phyloP scores from a whole-genome alignment of 345 rosid species.

The Lepidium aucheri region DNA sequence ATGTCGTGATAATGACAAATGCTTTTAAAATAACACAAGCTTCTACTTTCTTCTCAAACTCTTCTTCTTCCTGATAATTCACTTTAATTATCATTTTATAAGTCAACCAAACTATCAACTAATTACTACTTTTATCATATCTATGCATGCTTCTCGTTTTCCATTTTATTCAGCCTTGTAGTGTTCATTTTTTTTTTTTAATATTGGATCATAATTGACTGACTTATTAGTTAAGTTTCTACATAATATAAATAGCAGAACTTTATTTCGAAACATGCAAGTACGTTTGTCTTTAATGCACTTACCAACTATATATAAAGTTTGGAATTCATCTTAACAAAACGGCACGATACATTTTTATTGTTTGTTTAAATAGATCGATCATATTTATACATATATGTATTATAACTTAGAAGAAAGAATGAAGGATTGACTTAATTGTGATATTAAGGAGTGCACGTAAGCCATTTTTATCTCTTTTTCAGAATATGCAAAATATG shows the following conservation, averaged over 20 bases:
- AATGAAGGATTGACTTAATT: background rate
- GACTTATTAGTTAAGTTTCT: no score
- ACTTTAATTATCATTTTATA: conserved; percentile 19
- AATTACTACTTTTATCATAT: background rate
- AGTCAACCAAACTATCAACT: conserved; percentile 18
- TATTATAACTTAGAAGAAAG: background rate
- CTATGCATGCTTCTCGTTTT: background rate
- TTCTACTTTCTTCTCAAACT: background rate
- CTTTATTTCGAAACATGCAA: no score
- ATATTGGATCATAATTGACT: no score
- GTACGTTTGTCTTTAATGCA: no score
- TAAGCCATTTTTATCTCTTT: background rate
- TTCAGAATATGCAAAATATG: background rate
- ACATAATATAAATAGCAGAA: no score
- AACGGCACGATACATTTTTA: no score
- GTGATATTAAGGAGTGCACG: background rate
- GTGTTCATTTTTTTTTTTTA: no score
- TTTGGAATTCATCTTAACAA: background rate
- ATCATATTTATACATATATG: no score
- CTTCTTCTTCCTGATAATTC: conserved; percentile 13
- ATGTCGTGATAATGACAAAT: background rate
- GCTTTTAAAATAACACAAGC: no score
- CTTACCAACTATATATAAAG: no score
- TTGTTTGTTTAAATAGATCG: no score
- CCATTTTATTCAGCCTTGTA: background rate